Base-by-base conservation (phyloP, 2,329 filamentous ascomycete genomes). In the Phaeosphaeriaceae sp. region DNA sequence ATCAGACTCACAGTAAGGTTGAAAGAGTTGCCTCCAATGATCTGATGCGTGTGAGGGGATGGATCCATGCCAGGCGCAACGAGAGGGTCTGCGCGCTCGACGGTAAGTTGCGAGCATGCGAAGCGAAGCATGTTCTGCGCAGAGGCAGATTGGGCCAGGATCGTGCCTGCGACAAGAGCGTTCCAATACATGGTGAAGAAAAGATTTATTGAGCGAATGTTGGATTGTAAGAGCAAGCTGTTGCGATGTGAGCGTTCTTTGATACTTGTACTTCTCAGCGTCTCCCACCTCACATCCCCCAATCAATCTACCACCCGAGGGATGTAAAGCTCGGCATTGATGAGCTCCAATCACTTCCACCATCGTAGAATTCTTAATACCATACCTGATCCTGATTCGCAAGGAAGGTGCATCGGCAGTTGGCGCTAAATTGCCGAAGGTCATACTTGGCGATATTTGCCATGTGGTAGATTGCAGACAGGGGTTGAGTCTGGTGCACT, bases 11-110 rank as follows among this genome's bases (percentile, higher is more conserved):
- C 69, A n/a, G 72, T 70, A 11, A 73, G 58, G 27, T 72, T 71
- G 66, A 74, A 72, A 9, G 68, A 70, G 54, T 74, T 74, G 45
- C 72, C 72, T 58, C 71, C 71, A 24, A 72, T 66, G 45, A 74
- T 74, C 48, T 73, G 70, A 65, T 74, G 72, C 2, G 70, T 68
- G 45, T 75, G 71, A 13, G 70, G 70, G 1, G 71, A 62, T 41
- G 70, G 72, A 25, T 49, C 57, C 22, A 61, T 57, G 7, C 72
- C 71, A 24, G 70, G 71, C 19, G 57, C 67, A 19, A 74, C 71
- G n/a, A 75, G 69, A 49, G 68, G 78, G 82, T 71, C 92, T 79
- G 68, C 79, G 44, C 85, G 86, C 72, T 86, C 87, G 51, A 82
- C 60, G 7, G 70, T 73, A 47, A 75, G 66, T 51, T 75, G 72